These are phyloP conservation scores for Vinca major DNA, from an alignment of 305 asterid genomes.

Conservation along the genomic window DNA sequence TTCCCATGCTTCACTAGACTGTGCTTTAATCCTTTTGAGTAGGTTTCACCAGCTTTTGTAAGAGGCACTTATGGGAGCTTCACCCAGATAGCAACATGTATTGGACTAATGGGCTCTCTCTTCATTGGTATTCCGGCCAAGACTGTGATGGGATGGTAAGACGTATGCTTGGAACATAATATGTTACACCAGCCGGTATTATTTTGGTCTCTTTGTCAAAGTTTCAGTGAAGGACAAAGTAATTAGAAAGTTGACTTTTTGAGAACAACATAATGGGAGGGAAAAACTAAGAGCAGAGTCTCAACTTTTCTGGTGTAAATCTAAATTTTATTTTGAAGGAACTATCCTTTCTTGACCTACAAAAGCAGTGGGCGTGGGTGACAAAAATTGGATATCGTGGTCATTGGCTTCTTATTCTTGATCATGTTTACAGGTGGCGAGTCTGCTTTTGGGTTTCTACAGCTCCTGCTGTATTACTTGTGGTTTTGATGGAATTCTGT, in stretches of 20 bases:
- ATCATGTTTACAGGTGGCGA: slow-evolving; percentile 61
- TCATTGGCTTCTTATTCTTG: not conserved
- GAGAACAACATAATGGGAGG: not conserved
- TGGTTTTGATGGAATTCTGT: slow-evolving; percentile 62
- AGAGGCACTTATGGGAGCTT: slow-evolving; percentile 94
- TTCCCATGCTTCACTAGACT: slow-evolving; percentile 10
- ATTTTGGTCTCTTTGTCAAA: not conserved
- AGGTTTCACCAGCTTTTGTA: slow-evolving; percentile 87
- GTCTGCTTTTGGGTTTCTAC: slow-evolving; percentile 85
- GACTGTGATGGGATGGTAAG: slow-evolving; percentile 65
- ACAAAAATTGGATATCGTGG: not conserved
- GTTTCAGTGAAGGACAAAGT: not conserved
- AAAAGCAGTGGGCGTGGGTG: slow-evolving; percentile 1
- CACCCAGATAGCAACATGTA: slow-evolving; percentile 86
- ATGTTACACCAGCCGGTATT: not conserved
- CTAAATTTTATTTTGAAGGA: not conserved
- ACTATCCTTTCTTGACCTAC: not conserved
- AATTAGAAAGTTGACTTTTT: not conserved
- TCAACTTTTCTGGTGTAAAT: not conserved
- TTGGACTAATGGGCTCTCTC: slow-evolving; percentile 67
- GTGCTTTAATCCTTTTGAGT: slow-evolving; percentile 21
- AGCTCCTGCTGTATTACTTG: slow-evolving; percentile 75
- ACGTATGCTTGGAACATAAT: slow-evolving; percentile 7
- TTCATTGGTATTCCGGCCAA: slow-evolving; percentile 79
- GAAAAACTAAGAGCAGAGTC: not conserved